phyloP scores from a whole-genome alignment of 257 asterid genomes.

The Verbena officinalis region DNA sequence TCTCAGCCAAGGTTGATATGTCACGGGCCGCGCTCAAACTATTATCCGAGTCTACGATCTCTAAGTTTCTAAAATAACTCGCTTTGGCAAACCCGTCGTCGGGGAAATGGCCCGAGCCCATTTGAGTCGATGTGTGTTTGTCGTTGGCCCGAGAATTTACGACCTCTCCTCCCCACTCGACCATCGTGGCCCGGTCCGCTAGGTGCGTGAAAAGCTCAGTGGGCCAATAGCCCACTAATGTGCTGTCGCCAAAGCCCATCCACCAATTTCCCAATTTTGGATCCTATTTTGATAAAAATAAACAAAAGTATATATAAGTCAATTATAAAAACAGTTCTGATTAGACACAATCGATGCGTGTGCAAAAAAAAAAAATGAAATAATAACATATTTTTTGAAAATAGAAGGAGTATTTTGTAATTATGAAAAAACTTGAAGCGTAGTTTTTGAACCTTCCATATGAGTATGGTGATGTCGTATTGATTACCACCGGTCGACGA shows the following conservation, averaged over 20 bases:
- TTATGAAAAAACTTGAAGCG: no score
- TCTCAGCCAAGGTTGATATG: constrained; percentile 75
- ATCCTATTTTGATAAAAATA: constrained; percentile 46
- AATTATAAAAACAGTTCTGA: no score
- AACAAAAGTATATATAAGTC: no score
- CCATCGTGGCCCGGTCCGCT: constrained; percentile 87
- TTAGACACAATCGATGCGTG: no score
- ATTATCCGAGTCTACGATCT: constrained; percentile 80
- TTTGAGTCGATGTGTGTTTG: constrained; percentile 80
- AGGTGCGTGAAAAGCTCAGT: constrained; percentile 81
- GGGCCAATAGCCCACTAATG: constrained; percentile 94
- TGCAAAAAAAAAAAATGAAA: no score
- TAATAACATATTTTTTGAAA: no score
- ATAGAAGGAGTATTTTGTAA: no score
- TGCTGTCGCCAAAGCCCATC: constrained; percentile 90
- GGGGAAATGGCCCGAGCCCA: constrained; percentile 90
- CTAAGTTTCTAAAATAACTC: constrained; percentile 77
- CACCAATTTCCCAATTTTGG: constrained; percentile 94
- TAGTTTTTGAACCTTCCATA: constrained; percentile 71
- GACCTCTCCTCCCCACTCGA: constrained; percentile 94
- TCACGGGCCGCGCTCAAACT: constrained; percentile 63
- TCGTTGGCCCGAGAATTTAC: constrained; percentile 70
- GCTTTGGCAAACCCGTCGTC: constrained; percentile 75
- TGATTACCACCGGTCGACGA: constrained; percentile 57
- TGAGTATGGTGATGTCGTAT: constrained; percentile 76